Conservation (phyloP, 2,329 filamentous ascomycete genomes). For the Aspergillus intermedius region DNA sequence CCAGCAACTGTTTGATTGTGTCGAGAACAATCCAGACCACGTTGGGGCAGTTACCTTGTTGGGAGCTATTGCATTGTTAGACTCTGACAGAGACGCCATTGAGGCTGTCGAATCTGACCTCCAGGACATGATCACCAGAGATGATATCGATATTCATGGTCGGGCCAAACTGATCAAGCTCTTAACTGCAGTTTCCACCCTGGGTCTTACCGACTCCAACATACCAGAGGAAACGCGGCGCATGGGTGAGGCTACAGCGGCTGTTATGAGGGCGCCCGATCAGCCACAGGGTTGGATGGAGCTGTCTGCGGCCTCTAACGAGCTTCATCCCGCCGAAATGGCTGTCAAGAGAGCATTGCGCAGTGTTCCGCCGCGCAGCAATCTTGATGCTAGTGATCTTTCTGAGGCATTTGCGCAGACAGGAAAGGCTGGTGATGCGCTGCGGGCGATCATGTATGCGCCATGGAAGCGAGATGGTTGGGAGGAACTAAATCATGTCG, state of each 20-base stretch:
- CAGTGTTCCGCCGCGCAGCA: slow-evolving; percentile 65
- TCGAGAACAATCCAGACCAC: slow-evolving; percentile 68
- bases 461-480: slow-evolving; percentile 69
- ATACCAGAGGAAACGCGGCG: slow-evolving; percentile 44
- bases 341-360: slow-evolving; percentile 71
- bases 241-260: slow-evolving; percentile 61
- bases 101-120: slow-evolving; percentile 77
- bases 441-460: slow-evolving; percentile 69
- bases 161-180: slow-evolving; percentile 67
- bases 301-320: slow-evolving; percentile 56
- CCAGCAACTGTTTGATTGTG: slow-evolving; percentile 70
- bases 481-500: slow-evolving; percentile 40
- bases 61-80: slow-evolving; percentile 74
- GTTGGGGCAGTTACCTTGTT: slow-evolving; percentile 74
- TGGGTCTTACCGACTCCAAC: slow-evolving; percentile 42
- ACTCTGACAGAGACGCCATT: slow-evolving; percentile 69
- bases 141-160: slow-evolving; percentile 57
- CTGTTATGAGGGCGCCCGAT: slow-evolving; percentile 74
- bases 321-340: slow-evolving; percentile 61
- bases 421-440: slow-evolving; percentile 63
- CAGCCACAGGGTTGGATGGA: slow-evolving; percentile 75
- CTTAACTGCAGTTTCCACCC: slow-evolving; percentile 63
- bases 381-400: slow-evolving; percentile 62
- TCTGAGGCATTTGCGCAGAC: slow-evolving; percentile 69
- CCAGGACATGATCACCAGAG: slow-evolving; percentile 61